Percentiles rank a stretch among this genome's conserved stretches.
These are phyloP conservation scores for Barnettozyma vustinii DNA, from an alignment of 805 yeast genomes.

Conservation along the genomic window DNA sequence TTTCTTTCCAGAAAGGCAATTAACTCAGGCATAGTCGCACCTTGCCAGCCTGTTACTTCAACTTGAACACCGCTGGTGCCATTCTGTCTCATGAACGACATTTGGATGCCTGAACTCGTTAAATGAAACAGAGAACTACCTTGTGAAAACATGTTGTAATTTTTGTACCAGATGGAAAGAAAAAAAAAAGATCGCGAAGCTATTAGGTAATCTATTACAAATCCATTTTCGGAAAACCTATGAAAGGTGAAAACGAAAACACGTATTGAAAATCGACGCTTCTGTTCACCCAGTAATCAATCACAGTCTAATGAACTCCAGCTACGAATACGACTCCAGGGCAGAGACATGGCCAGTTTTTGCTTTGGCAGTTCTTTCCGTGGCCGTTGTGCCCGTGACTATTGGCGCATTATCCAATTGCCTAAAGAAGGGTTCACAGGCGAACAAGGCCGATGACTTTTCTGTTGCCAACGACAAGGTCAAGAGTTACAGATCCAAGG, in stretches of 20 bases:
- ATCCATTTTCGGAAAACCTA: background rate
- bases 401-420: conserved; percentile 8
- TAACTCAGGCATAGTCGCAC: conserved; percentile 65
- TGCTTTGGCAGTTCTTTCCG: conserved; percentile 22
- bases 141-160: no score
- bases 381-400: conserved; percentile 21
- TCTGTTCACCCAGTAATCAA: background rate
- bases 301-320: conserved; percentile 18
- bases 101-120: background rate
- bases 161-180: background rate
- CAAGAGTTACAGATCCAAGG: conserved; percentile 9
- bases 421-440: conserved; percentile 3
- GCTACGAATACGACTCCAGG: conserved; percentile 25
- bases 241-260: background rate
- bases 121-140: background rate
- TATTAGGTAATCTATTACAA: background rate
- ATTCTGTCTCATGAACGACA: conserved; percentile 2
- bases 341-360: conserved; percentile 26
- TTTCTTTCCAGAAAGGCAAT: conserved; percentile 66
- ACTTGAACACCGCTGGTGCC: conserved; percentile 38
- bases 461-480: conserved; percentile 8
- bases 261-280: background rate
- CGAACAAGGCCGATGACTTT: conserved; percentile 2
- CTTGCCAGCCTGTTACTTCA: conserved; percentile 77
- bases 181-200: background rate